These are phyloP conservation scores for Aspergillus campestris DNA, from an alignment of 495 filamentous ascomycete species.

Conservation along the genomic window DNA sequence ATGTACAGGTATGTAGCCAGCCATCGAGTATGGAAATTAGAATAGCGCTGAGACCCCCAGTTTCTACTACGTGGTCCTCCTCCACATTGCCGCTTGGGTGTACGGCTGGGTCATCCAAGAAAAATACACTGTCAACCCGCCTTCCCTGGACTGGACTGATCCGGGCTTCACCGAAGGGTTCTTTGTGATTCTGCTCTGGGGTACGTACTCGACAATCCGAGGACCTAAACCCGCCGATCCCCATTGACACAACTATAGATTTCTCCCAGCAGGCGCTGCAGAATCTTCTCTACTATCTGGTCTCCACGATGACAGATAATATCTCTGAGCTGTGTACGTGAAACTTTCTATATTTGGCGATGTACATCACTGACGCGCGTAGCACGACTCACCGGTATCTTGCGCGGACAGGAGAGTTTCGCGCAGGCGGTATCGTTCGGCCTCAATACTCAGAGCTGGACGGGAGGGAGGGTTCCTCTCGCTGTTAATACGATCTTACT, in stretches of 20 bases:
- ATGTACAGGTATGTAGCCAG: slow-evolving; percentile 19
- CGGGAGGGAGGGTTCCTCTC: slow-evolving; percentile 39
- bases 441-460: slow-evolving; percentile 39
- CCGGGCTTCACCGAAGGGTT: slow-evolving; percentile 36
- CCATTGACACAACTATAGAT: slow-evolving; percentile 7
- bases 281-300: slow-evolving; percentile 51
- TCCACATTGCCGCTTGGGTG: slow-evolving; percentile 37
- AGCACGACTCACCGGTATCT: slow-evolving; percentile 48
- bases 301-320: slow-evolving; percentile 46
- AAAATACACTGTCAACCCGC: slow-evolving; percentile 34
- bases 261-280: slow-evolving; percentile 39
- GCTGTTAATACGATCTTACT: slow-evolving; percentile 43
- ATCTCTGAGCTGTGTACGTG: slow-evolving; percentile 45
- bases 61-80: slow-evolving; percentile 33
- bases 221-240: background rate
- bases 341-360: slow-evolving; percentile 3
- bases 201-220: slow-evolving; percentile 3
- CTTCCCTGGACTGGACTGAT: slow-evolving; percentile 34
- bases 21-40: too few species aligned
- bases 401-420: slow-evolving; percentile 54
- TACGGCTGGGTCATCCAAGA: slow-evolving; percentile 44
- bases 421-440: slow-evolving; percentile 54
- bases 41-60: slow-evolving; percentile 9
- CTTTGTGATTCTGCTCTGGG: slow-evolving; percentile 41
- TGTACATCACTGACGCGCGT: slow-evolving; percentile 10